phyloP scores from a whole-genome alignment of 2,329 filamentous ascomycete species.

The Diatrype stigma region DNA sequence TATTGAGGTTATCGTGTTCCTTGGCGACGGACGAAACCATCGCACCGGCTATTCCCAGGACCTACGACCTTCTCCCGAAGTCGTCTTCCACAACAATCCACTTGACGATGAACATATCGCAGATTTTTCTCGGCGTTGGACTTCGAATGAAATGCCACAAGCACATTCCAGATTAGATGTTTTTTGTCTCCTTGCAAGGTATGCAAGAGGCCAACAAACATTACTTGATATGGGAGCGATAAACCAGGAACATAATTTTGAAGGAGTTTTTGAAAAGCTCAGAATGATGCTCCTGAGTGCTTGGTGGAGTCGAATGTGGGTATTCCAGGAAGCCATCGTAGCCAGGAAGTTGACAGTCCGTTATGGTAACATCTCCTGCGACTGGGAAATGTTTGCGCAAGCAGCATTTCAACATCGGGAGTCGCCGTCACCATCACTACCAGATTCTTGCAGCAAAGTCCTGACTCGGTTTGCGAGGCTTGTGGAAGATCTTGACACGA shows the following conservation, averaged over 20 bases:
- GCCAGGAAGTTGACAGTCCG: neutral
- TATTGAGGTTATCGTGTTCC: neutral
- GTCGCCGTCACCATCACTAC: neutral
- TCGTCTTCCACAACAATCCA: neutral
- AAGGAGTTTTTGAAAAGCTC: neutral
- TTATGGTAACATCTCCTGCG: neutral
- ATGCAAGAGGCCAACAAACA: neutral
- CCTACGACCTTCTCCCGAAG: neutral
- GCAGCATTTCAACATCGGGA: neutral
- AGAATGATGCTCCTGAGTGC: neutral
- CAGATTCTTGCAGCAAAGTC: neutral
- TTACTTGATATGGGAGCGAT: neutral
- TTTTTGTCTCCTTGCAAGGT: neutral
- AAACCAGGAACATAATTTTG: neutral
- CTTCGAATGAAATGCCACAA: neutral
- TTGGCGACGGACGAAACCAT: neutral
- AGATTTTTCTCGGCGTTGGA: neutral
- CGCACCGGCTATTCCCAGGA: neutral
- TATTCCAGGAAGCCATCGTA: neutral
- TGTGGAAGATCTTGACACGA: neutral
- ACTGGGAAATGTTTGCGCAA: neutral
- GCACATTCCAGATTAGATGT: neutral
- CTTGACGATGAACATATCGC: neutral
- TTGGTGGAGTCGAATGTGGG: neutral
- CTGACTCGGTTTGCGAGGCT: neutral